Evolutionary conservation across 2,329 filamentous ascomycete genomes (phyloP).

Genomic region (Hypoxylon sp.): DNA sequence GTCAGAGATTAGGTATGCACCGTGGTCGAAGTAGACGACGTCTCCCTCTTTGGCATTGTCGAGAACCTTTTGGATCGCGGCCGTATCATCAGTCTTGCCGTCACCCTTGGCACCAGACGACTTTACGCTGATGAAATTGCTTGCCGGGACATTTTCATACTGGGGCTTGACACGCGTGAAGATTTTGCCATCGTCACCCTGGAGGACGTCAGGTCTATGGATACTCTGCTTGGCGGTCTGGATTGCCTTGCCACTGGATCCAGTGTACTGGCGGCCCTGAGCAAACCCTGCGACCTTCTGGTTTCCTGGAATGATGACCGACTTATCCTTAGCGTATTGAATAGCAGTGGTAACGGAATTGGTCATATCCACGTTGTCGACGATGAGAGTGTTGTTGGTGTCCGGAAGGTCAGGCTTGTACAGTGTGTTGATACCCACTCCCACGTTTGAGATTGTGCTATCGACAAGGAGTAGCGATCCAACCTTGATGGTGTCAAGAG

Average conservation of each 20-base stretch:
- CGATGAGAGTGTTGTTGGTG: slow-evolving; percentile 81
- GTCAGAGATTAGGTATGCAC: slow-evolving; percentile 73
- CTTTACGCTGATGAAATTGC: slow-evolving; percentile 84
- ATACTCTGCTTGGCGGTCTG: slow-evolving; percentile 67
- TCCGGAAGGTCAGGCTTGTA: slow-evolving; percentile 69
- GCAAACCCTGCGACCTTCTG: slow-evolving; percentile 75
- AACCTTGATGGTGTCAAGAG: slow-evolving; percentile 72
- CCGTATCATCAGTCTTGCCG: slow-evolving; percentile 85
- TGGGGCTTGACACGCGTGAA: slow-evolving; percentile 90
- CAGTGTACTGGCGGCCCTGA: slow-evolving; percentile 79
- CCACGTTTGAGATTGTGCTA: slow-evolving; percentile 78
- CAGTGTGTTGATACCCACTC: slow-evolving; percentile 78
- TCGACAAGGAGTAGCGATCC: slow-evolving; percentile 87
- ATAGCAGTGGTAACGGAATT: slow-evolving; percentile 74
- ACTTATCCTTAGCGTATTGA: slow-evolving; percentile 61
- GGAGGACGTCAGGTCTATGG: slow-evolving; percentile 67
- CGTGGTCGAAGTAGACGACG: slow-evolving; percentile 79
- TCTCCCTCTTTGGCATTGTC: slow-evolving; percentile 70
- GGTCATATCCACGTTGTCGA: slow-evolving; percentile 90
- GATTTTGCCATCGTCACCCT: slow-evolving; percentile 73
- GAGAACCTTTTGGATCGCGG: slow-evolving; percentile 80
- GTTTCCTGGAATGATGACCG: slow-evolving; percentile 73
- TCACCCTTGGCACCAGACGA: slow-evolving; percentile 85
- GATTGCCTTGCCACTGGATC: slow-evolving; percentile 57
- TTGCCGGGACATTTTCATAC: slow-evolving; percentile 74